These are phyloP conservation scores for Bruguiera hainesii DNA, from an alignment of 441 rosid species.

Conservation along the genomic window DNA sequence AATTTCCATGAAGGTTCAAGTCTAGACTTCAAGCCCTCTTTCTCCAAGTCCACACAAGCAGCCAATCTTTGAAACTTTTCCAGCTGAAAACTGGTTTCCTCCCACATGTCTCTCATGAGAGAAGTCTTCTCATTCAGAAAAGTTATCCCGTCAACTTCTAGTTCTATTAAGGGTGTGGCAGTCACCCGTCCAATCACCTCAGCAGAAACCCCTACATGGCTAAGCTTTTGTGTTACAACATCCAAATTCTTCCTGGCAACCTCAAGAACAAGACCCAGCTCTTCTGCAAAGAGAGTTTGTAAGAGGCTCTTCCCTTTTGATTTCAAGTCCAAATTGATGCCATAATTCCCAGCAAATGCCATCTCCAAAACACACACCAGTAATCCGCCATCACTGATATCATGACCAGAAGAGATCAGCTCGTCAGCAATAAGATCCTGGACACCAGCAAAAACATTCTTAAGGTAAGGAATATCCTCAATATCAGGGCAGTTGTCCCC, in stretches of 20 bases:
- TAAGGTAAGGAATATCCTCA: slow-evolving; percentile 73
- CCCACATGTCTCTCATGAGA: slow-evolving; percentile 87
- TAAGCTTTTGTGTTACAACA: slow-evolving; percentile 51
- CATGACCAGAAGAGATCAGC: slow-evolving; percentile 76
- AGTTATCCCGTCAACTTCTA: slow-evolving; percentile 58
- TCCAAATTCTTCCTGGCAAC: slow-evolving; percentile 62
- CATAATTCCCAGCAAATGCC: slow-evolving; percentile 96
- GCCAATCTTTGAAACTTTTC: slow-evolving; percentile 80
- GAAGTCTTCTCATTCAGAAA: slow-evolving; percentile 59
- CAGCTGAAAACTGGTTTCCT: slow-evolving; percentile 86
- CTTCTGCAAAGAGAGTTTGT: slow-evolving; percentile 82
- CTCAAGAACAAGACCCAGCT: slow-evolving; percentile 83
- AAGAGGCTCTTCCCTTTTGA: slow-evolving; percentile 63
- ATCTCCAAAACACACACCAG: slow-evolving; percentile 75
- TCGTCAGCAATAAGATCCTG: slow-evolving; percentile 62
- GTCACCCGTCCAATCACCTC: slow-evolving; percentile 79
- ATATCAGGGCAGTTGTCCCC: slow-evolving; percentile 89
- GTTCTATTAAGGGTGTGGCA: slow-evolving; percentile 42
- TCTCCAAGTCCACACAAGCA: slow-evolving; percentile 83
- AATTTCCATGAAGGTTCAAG: slow-evolving; percentile 72
- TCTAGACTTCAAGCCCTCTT: slow-evolving; percentile 77
- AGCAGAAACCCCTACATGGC: slow-evolving; percentile 39
- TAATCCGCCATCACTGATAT: slow-evolving; percentile 93
- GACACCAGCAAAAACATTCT: slow-evolving; percentile 64
- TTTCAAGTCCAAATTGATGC: slow-evolving; percentile 49